These are phyloP conservation scores for Heracleum sosnowskyi DNA, from an alignment of 129 eudicot species.

Conservation along the genomic window DNA sequence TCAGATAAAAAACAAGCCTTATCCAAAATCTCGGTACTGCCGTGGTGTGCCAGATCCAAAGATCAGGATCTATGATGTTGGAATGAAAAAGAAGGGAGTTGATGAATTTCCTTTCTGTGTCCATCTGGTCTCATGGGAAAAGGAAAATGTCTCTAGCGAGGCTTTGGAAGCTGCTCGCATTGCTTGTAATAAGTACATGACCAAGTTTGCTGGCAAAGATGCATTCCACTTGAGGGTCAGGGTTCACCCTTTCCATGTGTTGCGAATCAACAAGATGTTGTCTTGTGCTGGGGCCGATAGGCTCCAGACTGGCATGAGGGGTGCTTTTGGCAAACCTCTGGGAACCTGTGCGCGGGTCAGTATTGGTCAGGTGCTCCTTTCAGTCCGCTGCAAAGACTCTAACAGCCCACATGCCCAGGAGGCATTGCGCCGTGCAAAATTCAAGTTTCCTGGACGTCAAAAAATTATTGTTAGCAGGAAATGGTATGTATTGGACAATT, in stretches of 20 bases:
- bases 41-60: too few relatives aligned
- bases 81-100: too few relatives aligned
- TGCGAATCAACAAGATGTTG: slow-evolving; percentile 16
- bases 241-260: too few relatives aligned
- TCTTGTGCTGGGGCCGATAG: slow-evolving; percentile 92
- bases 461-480: slow-evolving; percentile 88
- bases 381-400: too few relatives aligned
- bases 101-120: slow-evolving; percentile 30
- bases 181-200: too few relatives aligned
- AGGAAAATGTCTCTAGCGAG: slow-evolving; percentile 80
- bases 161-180: slow-evolving; percentile 93
- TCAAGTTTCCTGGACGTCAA: slow-evolving; percentile 16
- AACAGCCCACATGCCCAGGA: too few relatives aligned
- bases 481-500: slow-evolving; percentile 31
- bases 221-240: too few relatives aligned
- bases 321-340: slow-evolving; percentile 69
- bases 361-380: slow-evolving; percentile 53
- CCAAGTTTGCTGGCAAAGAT: too few relatives aligned
- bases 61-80: too few relatives aligned
- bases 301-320: slow-evolving; percentile 84
- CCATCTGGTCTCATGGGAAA: slow-evolving; percentile 80
- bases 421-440: too few relatives aligned
- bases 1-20: too few relatives aligned
- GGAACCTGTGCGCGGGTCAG: slow-evolving; percentile 78
- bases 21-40: too few relatives aligned